Conservation (phyloP, 164 flowering plant species). For the Echeveria elegans region DNA sequence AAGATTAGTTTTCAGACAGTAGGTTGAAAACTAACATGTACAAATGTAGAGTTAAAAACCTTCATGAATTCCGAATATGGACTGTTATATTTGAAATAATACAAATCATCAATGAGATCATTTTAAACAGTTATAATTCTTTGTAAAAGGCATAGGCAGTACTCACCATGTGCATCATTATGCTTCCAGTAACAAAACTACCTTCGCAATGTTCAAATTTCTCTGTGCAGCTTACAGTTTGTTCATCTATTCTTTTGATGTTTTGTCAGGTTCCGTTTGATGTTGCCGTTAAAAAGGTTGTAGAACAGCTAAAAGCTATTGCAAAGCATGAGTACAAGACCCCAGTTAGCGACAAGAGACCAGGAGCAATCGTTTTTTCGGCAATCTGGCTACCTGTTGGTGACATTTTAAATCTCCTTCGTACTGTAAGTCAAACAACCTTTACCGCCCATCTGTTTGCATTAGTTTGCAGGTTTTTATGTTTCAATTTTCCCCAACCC, state of each 20-base stretch:
- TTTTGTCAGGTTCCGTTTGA: conserved; percentile 77
- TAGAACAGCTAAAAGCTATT: conserved; percentile 52
- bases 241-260: not conserved
- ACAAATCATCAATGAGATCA: not conserved
- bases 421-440: conserved; percentile 31
- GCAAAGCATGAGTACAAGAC: conserved; percentile 54
- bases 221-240: not conserved
- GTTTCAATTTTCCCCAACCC: not conserved
- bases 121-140: not conserved
- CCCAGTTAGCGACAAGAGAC: conserved; percentile 55
- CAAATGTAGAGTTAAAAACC: not conserved
- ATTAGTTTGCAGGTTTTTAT: not conserved
- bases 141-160: not conserved
- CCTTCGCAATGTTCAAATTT: not conserved
- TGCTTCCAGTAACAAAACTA: no score
- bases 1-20: not conserved
- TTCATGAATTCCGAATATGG: not conserved
- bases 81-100: not conserved
- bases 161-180: not conserved
- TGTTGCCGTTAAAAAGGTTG: conserved; percentile 51
- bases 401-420: conserved; percentile 40
- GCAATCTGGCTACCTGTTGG: conserved; percentile 66
- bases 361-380: conserved; percentile 71
- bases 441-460: not conserved
- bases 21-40: not conserved